Conservation (phyloP, 768 basidiomycete genomes). For the Rhizopogon vinicolor region DNA sequence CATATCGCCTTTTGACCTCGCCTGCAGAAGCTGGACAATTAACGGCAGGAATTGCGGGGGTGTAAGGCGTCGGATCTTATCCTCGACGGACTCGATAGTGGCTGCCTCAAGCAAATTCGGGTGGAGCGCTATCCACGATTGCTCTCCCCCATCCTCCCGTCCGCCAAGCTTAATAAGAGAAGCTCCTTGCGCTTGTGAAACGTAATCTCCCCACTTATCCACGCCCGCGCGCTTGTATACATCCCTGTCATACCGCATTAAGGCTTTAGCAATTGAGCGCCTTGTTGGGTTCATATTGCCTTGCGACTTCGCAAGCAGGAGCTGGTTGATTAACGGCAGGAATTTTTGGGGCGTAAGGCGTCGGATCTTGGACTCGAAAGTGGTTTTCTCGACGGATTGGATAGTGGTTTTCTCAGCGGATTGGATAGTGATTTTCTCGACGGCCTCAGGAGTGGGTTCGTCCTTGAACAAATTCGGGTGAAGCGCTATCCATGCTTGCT, state of each 20-base stretch:
- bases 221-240: conserved; percentile 23
- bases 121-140: conserved; percentile 25
- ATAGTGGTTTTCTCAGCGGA: too few relatives aligned
- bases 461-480: too few relatives aligned
- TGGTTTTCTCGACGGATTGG: too few relatives aligned
- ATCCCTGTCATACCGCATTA: conserved; percentile 23
- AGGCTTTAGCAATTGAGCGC: conserved; percentile 31
- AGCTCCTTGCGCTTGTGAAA: conserved; percentile 19
- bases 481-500: too few relatives aligned
- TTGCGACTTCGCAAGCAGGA: conserved; percentile 19
- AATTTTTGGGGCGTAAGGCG: conserved; percentile 24
- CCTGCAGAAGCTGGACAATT: conserved; percentile 17
- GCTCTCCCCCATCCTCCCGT: not conserved
- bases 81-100: conserved; percentile 12
- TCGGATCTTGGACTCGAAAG: conserved; percentile 4
- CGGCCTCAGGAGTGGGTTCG: too few relatives aligned
- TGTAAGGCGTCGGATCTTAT: conserved; percentile 7
- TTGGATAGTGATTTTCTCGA: too few relatives aligned
- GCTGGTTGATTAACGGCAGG: conserved; percentile 18
- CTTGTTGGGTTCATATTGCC: conserved; percentile 34
- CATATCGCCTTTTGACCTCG: conserved; percentile 23
- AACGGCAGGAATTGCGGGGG: conserved; percentile 28
- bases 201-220: conserved; percentile 21
- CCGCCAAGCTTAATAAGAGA: conserved; percentile 24
- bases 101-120: conserved; percentile 3